Conservation (phyloP, 495 filamentous ascomycete genomes). For the Aspergillus bridgeri region DNA sequence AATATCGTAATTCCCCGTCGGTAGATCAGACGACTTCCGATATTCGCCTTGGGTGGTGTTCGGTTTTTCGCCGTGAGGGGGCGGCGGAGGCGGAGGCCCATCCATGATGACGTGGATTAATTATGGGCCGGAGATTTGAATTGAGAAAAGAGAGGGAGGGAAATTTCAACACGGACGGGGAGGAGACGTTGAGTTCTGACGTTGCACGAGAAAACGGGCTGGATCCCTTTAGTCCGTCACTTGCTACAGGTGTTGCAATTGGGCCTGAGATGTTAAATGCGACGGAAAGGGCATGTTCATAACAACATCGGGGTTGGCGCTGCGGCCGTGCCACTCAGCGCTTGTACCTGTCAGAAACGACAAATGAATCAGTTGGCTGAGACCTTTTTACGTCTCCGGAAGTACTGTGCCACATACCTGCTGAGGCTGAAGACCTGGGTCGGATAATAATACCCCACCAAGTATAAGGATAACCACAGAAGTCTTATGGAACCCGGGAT, state of each 20-base stretch:
- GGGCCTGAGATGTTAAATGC: slow-evolving; percentile 15
- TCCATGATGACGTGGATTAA: slow-evolving; percentile 31
- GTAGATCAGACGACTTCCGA: slow-evolving; percentile 57
- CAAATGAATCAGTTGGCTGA: not conserved
- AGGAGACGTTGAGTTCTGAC: not conserved
- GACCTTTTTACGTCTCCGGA: not conserved
- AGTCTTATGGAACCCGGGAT: not conserved
- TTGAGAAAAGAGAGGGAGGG: not conserved
- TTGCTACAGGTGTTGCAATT: slow-evolving; percentile 5
- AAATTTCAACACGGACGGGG: not conserved
- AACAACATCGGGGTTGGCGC: slow-evolving; percentile 30
- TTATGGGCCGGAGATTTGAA: not conserved
- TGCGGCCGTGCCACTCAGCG: slow-evolving; percentile 41
- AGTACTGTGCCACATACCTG: not conserved
- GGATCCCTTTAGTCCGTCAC: slow-evolving; percentile 1
- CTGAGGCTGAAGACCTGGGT: not conserved
- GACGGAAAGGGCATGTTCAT: slow-evolving; percentile 37
- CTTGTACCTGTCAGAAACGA: slow-evolving; percentile 14
- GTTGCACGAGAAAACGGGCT: not conserved
- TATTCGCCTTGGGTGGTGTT: slow-evolving; percentile 50
- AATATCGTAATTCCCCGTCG: slow-evolving; percentile 88
- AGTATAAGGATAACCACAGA: not conserved
- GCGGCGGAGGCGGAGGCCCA: slow-evolving; percentile 57
- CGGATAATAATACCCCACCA: not conserved
- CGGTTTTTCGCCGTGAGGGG: slow-evolving; percentile 66